Evolutionary conservation across 2,329 filamentous ascomycete species (phyloP).

Genomic region (Ophiosphaerella korrae): DNA sequence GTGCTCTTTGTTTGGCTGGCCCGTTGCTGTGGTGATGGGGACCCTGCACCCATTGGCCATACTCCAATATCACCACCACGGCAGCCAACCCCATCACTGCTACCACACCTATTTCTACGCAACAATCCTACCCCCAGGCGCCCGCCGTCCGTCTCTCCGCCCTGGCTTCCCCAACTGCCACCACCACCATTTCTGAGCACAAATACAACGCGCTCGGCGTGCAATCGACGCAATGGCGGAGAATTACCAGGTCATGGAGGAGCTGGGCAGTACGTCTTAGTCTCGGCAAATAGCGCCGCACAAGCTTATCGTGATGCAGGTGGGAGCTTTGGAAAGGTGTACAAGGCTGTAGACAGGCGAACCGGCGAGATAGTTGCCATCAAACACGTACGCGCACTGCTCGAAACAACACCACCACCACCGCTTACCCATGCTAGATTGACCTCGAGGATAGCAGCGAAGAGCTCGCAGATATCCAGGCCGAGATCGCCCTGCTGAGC

Average conservation of each 20-base stretch:
- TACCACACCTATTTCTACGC: conserved; percentile 38
- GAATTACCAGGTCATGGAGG: conserved; percentile 93
- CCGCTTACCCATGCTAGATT: conserved; percentile 64
- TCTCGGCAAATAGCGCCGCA: background rate
- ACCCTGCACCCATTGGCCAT: conserved; percentile 2
- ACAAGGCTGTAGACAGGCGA: conserved; percentile 89
- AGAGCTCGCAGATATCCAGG: conserved; percentile 97
- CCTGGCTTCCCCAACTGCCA: conserved; percentile 24
- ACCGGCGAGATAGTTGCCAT: conserved; percentile 95
- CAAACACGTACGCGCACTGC: conserved; percentile 74
- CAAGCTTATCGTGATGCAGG: conserved; percentile 57
- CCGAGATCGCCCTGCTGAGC: conserved; percentile 92
- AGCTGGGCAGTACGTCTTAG: conserved; percentile 78
- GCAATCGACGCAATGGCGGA: conserved; percentile 66
- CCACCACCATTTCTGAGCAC: conserved; percentile 17
- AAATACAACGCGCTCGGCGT: conserved; percentile 21
- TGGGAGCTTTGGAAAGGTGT: conserved; percentile 95
- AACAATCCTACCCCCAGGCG: conserved; percentile 23
- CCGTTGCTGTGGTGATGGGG: conserved; percentile 35
- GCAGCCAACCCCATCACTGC: background rate
- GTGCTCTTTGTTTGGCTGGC: conserved; percentile 34
- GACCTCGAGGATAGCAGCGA: conserved; percentile 98
- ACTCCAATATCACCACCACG: background rate
- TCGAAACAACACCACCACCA: conserved; percentile 8
- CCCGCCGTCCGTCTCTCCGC: conserved; percentile 29